Evolutionary conservation across 73 alveolate genomes (phyloP), one percentile per base, ranked within the genome.

Genomic region (Paramecium octaurelia): DNA sequence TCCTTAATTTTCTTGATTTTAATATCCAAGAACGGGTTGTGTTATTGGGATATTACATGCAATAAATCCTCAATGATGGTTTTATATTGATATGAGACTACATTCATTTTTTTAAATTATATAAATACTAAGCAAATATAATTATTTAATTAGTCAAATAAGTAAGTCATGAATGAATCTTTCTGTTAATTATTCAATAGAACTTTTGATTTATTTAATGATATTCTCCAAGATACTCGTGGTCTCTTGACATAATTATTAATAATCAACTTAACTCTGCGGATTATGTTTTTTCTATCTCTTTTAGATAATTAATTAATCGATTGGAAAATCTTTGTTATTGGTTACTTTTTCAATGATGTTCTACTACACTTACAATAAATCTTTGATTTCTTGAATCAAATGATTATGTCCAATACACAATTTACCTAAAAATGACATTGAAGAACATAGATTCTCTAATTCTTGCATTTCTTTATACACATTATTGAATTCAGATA

Each of bases 151-250:
- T 29, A 80, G 24, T 80, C 91, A 80, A 18, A 80, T 46, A 38
- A 80, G 57, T 80, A 80, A 44, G 57, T 80, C 91, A 18, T 80
- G 73, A 48, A 80, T 80, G 24, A 80, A 80, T 20, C 91, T 44
- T 35, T 80, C 46, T 40, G 91, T 80, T 14, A 80, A 64, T 18
- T 21, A n/a, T 12, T 80, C 91, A 7, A 80, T 43, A 23, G 27
- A 48, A 5, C 5, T 23, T 80, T 80, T 80, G 14, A 80, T 29
- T 80, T 80, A 46, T 80, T 80, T 80, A 16, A 31, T 24, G 1
- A 80, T 23, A 18, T 80, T 27, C 23, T 42, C 43, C 16, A 43
- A 48, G 21, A 24, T 21, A 18, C 6, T 8, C 21, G 70, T 48
- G 8, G 76, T 80, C 12, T 80, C 46, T 48, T 43, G 12, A 18